Evolutionary conservation across 2,329 filamentous ascomycete species (phyloP).

Genomic region (Chrysosporium keratinophilum): DNA sequence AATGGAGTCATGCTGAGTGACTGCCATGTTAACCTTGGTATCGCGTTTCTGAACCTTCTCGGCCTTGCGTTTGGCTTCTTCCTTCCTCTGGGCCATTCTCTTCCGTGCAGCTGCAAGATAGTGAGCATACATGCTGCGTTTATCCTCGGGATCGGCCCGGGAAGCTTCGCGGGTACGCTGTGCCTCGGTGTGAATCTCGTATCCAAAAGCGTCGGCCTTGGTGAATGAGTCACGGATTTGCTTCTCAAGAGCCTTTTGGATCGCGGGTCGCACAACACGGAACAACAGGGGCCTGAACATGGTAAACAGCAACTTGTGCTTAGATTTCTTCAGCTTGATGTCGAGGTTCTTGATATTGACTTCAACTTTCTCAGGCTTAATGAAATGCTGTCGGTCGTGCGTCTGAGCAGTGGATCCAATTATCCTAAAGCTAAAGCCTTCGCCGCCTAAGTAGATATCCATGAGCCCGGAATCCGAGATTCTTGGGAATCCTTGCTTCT

Average conservation of each 20-base stretch:
- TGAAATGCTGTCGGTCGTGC: constrained; percentile 68
- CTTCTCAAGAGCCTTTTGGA: constrained; percentile 83
- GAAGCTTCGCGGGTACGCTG: constrained; percentile 59
- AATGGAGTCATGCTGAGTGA: constrained; percentile 80
- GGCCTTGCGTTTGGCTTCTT: constrained; percentile 66
- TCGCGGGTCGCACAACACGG: constrained; percentile 68
- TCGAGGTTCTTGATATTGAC: constrained; percentile 72
- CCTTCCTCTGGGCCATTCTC: constrained; percentile 61
- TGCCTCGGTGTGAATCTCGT: constrained; percentile 71
- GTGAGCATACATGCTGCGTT: constrained; percentile 74
- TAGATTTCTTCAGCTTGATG: constrained; percentile 88
- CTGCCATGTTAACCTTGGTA: constrained; percentile 69
- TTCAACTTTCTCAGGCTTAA: constrained; percentile 85
- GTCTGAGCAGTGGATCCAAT: constrained; percentile 72
- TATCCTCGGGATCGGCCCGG: constrained; percentile 58
- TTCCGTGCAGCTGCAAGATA: constrained; percentile 69
- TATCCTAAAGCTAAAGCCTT: constrained; percentile 85
- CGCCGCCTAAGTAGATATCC: constrained; percentile 77
- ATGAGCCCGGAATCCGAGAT: constrained; percentile 79
- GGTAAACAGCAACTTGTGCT: constrained; percentile 80
- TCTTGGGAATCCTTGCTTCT: constrained; percentile 84
- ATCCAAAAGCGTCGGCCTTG: constrained; percentile 62
- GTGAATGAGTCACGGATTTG: constrained; percentile 74
- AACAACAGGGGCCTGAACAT: constrained; percentile 81
- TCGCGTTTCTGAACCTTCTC: constrained; percentile 43